phyloP scores from a whole-genome alignment of 768 basidiomycete genomes.

The Polyporus arcularius region DNA sequence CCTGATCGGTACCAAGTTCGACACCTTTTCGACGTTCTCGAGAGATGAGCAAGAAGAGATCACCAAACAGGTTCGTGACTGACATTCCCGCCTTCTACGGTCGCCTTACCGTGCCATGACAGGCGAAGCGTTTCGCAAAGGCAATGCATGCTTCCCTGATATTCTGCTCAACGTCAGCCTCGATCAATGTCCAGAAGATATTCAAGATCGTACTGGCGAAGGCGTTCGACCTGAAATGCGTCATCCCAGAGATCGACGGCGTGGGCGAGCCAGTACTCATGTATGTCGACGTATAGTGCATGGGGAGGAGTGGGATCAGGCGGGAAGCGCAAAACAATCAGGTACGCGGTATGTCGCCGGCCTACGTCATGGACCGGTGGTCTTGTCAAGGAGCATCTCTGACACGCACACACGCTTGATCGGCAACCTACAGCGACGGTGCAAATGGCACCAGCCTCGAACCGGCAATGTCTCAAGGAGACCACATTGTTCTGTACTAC shows the following conservation, averaged over 20 bases:
- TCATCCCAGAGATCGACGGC: conserved; percentile 58
- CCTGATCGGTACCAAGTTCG: conserved; percentile 97
- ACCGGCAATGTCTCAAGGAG: conserved; percentile 13
- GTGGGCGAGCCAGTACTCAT: conserved; percentile 95
- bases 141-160: conserved; percentile 99
- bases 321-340: conserved; percentile 17
- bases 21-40: conserved; percentile 94
- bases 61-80: conserved; percentile 91
- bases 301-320: conserved; percentile 10
- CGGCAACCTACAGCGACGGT: conserved; percentile 6
- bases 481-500: conserved; percentile 6
- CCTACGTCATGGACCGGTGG: conserved; percentile 6
- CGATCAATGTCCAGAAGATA: conserved; percentile 99
- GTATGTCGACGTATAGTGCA: conserved; percentile 77
- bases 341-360: neutral
- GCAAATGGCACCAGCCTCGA: conserved; percentile 5
- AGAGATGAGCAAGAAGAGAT: conserved; percentile 99
- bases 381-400: neutral
- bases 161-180: conserved; percentile 98
- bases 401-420: neutral
- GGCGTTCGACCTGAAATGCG: conserved; percentile 98
- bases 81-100: too few species aligned
- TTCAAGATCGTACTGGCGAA: conserved; percentile 98
- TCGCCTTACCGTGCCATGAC: too few species aligned
- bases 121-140: conserved; percentile 97